Evolutionary conservation across 768 basidiomycete genomes (phyloP).

Genomic region (Trametes maxima): DNA sequence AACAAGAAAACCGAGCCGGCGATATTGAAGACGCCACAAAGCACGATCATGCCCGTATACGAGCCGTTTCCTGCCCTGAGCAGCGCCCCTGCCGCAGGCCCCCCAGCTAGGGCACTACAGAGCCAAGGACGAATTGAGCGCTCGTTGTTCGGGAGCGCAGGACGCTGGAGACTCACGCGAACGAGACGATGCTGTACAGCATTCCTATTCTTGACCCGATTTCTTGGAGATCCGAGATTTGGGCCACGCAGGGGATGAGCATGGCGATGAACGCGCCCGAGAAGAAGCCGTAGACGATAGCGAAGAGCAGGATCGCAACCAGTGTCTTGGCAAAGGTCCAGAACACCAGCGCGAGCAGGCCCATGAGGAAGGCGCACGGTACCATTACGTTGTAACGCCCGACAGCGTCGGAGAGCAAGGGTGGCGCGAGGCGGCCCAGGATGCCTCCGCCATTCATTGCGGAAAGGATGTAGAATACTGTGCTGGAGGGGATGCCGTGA

Average conservation of each 20-base stretch:
- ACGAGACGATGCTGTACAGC: conserved; percentile 65
- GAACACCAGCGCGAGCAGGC: conserved; percentile 54
- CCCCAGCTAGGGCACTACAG: conserved; percentile 64
- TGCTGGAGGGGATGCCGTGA: conserved; percentile 37
- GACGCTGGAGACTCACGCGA: conserved; percentile 57
- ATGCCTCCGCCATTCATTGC: conserved; percentile 71
- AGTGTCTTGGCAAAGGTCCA: conserved; percentile 55
- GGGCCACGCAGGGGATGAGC: conserved; percentile 70
- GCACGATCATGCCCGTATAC: conserved; percentile 52
- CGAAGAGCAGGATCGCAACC: conserved; percentile 49
- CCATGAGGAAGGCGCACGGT: conserved; percentile 66
- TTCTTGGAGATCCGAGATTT: conserved; percentile 56
- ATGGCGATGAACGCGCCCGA: conserved; percentile 71
- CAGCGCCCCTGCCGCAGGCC: conserved; percentile 63
- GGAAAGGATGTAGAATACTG: conserved; percentile 59
- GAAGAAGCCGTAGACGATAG: conserved; percentile 60
- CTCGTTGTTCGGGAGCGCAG: too few species aligned
- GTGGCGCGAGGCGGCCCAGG: conserved; percentile 64
- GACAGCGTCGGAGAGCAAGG: conserved; percentile 64
- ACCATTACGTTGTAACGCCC: conserved; percentile 70
- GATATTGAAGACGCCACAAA: conserved; percentile 63
- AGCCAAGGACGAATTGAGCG: not conserved
- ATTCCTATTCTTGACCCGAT: conserved; percentile 67
- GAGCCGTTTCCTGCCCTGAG: conserved; percentile 50
- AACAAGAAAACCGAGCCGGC: conserved; percentile 60